Evolutionary conservation across 2,329 filamentous ascomycete genomes (phyloP).

Genomic region (Nigrospora sphaerica): DNA sequence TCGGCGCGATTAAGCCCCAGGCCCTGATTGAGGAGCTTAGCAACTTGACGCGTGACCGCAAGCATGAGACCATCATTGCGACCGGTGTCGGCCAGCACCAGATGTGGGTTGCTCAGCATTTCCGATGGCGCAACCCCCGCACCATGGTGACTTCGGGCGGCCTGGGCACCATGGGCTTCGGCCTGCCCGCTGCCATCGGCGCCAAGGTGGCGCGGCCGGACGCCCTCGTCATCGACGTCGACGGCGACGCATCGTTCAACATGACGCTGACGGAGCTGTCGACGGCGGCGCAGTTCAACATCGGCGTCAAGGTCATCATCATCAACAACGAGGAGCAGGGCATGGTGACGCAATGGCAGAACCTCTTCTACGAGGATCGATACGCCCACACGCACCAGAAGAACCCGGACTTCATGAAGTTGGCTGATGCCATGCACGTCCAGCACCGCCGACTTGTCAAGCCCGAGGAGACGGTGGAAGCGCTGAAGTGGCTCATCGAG

Average conservation of each 20-base stretch:
- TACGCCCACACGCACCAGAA: conserved; percentile 88
- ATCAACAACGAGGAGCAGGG: conserved; percentile 97
- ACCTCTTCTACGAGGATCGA: conserved; percentile 92
- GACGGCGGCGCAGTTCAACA: conserved; percentile 91
- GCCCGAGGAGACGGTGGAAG: conserved; percentile 69
- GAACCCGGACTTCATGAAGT: conserved; percentile 94
- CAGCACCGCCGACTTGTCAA: conserved; percentile 65
- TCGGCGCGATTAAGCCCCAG: conserved; percentile 89
- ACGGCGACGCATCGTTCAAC: conserved; percentile 97
- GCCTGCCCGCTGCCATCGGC: conserved; percentile 89
- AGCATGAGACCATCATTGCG: conserved; percentile 78
- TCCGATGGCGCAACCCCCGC: conserved; percentile 85
- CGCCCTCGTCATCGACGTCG: conserved; percentile 86
- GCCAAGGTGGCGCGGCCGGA: conserved; percentile 81
- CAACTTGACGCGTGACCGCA: conserved; percentile 70
- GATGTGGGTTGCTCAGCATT: conserved; percentile 98
- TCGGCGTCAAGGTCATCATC: conserved; percentile 89
- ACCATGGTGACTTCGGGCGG: conserved; percentile 96
- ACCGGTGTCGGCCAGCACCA: conserved; percentile 97
- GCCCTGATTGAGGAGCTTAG: conserved; percentile 86
- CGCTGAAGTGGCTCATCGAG: conserved; percentile 82
- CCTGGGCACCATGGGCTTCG: conserved; percentile 92
- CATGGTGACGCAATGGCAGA: conserved; percentile 99
- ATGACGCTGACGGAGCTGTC: conserved; percentile 97
- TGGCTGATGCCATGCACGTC: conserved; percentile 86